Conservation (phyloP, 768 basidiomycete species). For the Phallus indusiatus region DNA sequence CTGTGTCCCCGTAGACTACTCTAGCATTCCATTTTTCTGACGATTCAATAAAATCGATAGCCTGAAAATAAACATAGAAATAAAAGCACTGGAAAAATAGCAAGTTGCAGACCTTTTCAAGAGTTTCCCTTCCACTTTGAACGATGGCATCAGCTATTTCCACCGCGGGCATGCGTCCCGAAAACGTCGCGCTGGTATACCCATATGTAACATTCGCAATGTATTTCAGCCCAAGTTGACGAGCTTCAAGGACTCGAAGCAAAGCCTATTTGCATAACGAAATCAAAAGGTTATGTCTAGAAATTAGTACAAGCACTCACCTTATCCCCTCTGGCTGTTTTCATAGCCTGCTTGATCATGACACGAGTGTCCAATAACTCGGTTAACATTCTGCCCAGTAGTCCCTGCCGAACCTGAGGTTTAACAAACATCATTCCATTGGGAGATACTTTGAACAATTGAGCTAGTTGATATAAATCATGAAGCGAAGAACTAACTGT, state of each 20-base stretch:
- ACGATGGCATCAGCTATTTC: slow-evolving; percentile 98
- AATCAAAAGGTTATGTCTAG: not conserved
- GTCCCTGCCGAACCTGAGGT: slow-evolving; percentile 68
- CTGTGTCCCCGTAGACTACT: slow-evolving; percentile 97
- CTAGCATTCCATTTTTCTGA: slow-evolving; percentile 81
- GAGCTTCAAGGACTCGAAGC: slow-evolving; percentile 69
- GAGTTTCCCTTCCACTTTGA: slow-evolving; percentile 88
- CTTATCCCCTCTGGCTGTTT: slow-evolving; percentile 64
- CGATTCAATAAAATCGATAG: slow-evolving; percentile 67
- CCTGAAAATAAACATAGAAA: slow-evolving; percentile 35
- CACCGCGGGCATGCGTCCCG: slow-evolving; percentile 96
- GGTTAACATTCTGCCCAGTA: slow-evolving; percentile 83
- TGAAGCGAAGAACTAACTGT: slow-evolving; percentile 36
- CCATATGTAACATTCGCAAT: slow-evolving; percentile 95
- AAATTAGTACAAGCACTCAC: slow-evolving; percentile 28
- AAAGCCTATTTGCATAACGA: slow-evolving; percentile 42
- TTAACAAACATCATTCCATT: slow-evolving; percentile 96
- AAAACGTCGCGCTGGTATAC: slow-evolving; percentile 89
- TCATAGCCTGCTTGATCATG: slow-evolving; percentile 98
- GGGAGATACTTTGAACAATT: slow-evolving; percentile 64
- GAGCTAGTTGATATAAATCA: not conserved
- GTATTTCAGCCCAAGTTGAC: slow-evolving; percentile 89
- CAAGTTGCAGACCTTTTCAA: slow-evolving; percentile 64
- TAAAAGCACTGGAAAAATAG: not conserved
- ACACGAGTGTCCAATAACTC: slow-evolving; percentile 92